Base-by-base conservation (phyloP, 805 yeast species). In the Schwanniomyces polymorphus region DNA sequence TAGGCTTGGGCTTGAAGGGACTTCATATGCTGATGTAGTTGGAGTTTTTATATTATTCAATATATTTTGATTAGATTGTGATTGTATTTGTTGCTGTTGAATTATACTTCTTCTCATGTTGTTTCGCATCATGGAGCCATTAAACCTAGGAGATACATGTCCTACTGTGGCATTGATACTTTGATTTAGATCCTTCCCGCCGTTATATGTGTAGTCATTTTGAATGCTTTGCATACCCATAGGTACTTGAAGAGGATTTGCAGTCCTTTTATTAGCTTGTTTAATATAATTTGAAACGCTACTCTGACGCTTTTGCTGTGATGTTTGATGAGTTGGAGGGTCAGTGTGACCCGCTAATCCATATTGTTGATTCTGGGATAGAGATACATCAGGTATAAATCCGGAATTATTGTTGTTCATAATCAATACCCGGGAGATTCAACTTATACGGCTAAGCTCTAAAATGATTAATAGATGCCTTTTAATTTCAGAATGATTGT, bases 261-360 rank as follows among this genome's bases (percentile, higher is more conserved):
- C 65, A n/a, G 59, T 57, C 38, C 76, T 56, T 47, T 72, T 72
- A 54, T 63, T 66, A 40, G 74, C 57, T 45, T 63, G 64, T 45
- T 57, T 59, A 41, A 58, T 54, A 48, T 66, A 62, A 39, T 65
- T 64, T 4, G 73, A 64, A 53, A 67, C 53, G 60, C 74, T 68
- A 51, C 61, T 68, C 48, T 72, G 76, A 46, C 76, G 69, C 54
- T 72, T 72, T 49, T 70, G 75, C 46, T 61, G 70, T 40, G 44
- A 52, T 27, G 46, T 29, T 27, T 34, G 23, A 17, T 26, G 47
- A 42, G 27, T 25, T 17, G 46, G 38, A 35, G 53, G 60, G 33
- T 46, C 48, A 39, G 41, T 27, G 17, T 48, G 45, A 38, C 42
- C 38, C 44, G 45, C 27, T 23, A 40, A 38, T 28, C 35, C 27